These are phyloP conservation scores for Grigorovia humatica DNA, from an alignment of 805 yeast genomes.

Conservation along the genomic window DNA sequence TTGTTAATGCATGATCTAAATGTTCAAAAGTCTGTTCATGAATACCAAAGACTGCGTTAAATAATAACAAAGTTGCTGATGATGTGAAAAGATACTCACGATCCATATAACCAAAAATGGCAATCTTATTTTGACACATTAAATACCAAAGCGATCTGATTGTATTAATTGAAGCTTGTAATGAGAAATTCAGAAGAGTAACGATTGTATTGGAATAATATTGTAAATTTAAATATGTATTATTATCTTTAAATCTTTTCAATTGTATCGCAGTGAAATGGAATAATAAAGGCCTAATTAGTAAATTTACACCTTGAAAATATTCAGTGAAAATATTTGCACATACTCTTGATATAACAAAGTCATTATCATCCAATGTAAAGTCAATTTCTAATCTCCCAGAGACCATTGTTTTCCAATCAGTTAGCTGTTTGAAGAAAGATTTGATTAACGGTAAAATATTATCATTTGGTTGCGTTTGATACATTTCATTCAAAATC, in stretches of 20 bases:
- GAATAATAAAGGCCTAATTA: constrained; percentile 65
- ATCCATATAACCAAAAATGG: constrained; percentile 80
- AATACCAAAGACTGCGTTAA: constrained; percentile 73
- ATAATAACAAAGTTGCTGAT: constrained; percentile 60
- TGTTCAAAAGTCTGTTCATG: constrained; percentile 66
- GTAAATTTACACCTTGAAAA: constrained; percentile 71
- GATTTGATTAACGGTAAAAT: constrained; percentile 66
- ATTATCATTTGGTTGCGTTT: constrained; percentile 66
- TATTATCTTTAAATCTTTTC: constrained; percentile 36
- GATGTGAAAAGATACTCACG: constrained; percentile 72
- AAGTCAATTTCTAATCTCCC: constrained; percentile 57
- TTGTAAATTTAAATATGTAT: constrained; percentile 52
- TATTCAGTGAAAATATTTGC: constrained; percentile 76
- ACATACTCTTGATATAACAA: constrained; percentile 52
- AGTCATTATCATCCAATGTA: constrained; percentile 14
- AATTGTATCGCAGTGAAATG: constrained; percentile 65
- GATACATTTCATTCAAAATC: constrained; percentile 57
- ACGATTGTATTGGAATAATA: constrained; percentile 57
- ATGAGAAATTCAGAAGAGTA: constrained; percentile 62
- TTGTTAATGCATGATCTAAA: constrained; percentile 58
- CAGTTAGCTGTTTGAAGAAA: constrained; percentile 51
- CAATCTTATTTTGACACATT: constrained; percentile 71
- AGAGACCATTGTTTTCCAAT: constrained; percentile 60
- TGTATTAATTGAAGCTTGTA: constrained; percentile 72
- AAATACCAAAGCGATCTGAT: constrained; percentile 65